Conservation (phyloP, 306 rosid species). For the Acacia crassicarpa region DNA sequence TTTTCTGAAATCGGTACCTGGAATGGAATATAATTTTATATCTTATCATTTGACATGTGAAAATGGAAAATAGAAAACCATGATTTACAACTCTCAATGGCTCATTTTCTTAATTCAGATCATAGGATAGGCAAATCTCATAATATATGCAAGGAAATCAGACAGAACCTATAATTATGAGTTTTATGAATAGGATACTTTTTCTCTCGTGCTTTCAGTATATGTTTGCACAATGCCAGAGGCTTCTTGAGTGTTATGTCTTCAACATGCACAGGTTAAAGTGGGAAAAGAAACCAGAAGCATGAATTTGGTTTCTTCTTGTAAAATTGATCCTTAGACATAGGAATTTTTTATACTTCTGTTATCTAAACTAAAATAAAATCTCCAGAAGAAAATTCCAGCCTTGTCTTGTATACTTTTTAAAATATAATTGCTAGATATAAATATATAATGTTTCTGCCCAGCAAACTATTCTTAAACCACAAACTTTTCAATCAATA, state of each 20-base stretch:
- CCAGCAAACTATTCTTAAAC: neutral
- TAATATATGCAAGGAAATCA: conserved; percentile 10
- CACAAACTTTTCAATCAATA: neutral
- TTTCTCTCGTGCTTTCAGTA: neutral
- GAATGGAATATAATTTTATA: conserved; percentile 4
- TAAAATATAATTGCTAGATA: neutral
- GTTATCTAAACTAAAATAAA: neutral
- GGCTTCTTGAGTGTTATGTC: neutral
- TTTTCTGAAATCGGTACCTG: conserved; percentile 42
- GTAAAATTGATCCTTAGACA: too few species aligned
- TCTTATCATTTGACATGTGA: neutral
- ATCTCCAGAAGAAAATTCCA: neutral
- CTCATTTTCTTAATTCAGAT: neutral
- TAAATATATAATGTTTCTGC: neutral
- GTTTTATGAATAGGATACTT: neutral
- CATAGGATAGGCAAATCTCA: neutral
- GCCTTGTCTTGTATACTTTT: neutral
- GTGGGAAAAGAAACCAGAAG: neutral
- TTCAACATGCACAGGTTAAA: conserved; percentile 10
- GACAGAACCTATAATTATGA: neutral
- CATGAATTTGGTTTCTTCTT: neutral
- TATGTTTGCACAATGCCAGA: neutral
- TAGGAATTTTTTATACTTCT: neutral
- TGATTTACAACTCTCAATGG: neutral
- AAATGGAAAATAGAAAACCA: neutral